Evolutionary conservation across 2,329 filamentous ascomycete species (phyloP), one percentile per base, ranked within the genome.

Genomic region (Colletotrichum sp.): DNA sequence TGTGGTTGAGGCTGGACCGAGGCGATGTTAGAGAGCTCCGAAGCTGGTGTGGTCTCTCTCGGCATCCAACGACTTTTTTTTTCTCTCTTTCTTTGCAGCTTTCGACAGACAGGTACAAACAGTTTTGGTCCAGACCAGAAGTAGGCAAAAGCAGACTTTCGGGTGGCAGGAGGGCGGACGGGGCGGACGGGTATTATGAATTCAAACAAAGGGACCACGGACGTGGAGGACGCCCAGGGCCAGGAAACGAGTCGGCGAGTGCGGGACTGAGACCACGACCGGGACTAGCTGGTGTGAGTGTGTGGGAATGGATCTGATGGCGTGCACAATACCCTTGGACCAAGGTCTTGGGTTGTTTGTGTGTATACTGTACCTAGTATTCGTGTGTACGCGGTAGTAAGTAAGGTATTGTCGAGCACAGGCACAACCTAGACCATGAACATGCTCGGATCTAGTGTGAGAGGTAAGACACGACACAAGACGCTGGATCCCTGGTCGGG

Each of bases 151-250:
- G 73, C 69, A 75, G 73, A 73, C 57, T 57, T 73, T 60, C 57
- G 63, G 71, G 64, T 34, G 55, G 64, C 44, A 68, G 64, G 55
- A 68, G 39, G 57, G 34, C 71, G 72, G 67, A 60, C 71, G 71
- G 69, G 69, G 69, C 67, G 71, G 72, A 60, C 72, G 69, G 69
- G 63, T 64, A 73, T 75, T 75, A 75, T 39, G 73, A 75, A 30
- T 64, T 57, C 63, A 57, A 73, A 75, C 73, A 75, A 75, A 75
- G 73, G 57, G 39, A 55, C 24, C 24, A 48, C 26, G 64, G 16
- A 60, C 34, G 24, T 13, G 24, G 59, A 63, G 59, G 59, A 63
- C 30, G 59, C 59, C 60, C 48, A 72, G 63, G 62, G 66, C 39
- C 66, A 39, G 48, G 57, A 68, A 59, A 34, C 32, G 52, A 64